These are phyloP conservation scores for Leccinum griseonigrum DNA, from an alignment of 1,284 basidiomycete species.

Conservation along the genomic window DNA sequence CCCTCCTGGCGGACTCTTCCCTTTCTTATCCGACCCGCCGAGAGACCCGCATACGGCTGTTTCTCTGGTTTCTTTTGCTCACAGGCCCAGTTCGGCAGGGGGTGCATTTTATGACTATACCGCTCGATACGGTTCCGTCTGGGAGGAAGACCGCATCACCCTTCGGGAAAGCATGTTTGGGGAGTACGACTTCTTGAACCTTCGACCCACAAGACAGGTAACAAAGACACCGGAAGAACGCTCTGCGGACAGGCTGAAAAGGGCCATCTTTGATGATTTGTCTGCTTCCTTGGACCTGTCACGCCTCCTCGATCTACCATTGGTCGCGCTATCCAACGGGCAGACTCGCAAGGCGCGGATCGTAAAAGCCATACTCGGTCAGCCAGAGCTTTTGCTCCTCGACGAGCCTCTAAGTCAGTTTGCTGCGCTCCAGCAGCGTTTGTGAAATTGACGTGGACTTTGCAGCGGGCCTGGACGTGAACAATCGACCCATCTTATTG, in stretches of 20 bases:
- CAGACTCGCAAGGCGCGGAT: constrained; percentile 90
- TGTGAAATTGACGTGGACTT: constrained; percentile 4
- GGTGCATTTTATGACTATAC: constrained; percentile 91
- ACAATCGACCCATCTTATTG: constrained; percentile 56
- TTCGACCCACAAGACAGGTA: constrained; percentile 23
- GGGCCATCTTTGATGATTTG: constrained; percentile 46
- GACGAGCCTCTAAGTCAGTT: constrained; percentile 80
- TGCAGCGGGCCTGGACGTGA: constrained; percentile 73
- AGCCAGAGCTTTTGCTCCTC: constrained; percentile 72
- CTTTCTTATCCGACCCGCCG: constrained; percentile 49
- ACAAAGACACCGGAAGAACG: constrained; percentile 21
- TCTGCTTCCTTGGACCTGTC: constrained; percentile 54
- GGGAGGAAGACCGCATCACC: constrained; percentile 78
- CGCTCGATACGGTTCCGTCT: constrained; percentile 82
- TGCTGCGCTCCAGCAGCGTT: constrained; percentile 3
- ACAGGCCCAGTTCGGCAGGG: constrained; percentile 53
- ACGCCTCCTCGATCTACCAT: constrained; percentile 73
- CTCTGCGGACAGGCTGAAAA: constrained; percentile 19
- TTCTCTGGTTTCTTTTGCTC: constrained; percentile 72
- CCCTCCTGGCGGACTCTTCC: constrained; percentile 68
- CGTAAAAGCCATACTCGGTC: constrained; percentile 69
- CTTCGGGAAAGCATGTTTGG: constrained; percentile 69
- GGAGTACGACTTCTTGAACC: constrained; percentile 39
- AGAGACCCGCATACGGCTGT: constrained; percentile 51
- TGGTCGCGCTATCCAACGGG: constrained; percentile 86